Conservation (phyloP, 2,329 filamentous ascomycete genomes). For the Ophiosphaerella korrae region DNA sequence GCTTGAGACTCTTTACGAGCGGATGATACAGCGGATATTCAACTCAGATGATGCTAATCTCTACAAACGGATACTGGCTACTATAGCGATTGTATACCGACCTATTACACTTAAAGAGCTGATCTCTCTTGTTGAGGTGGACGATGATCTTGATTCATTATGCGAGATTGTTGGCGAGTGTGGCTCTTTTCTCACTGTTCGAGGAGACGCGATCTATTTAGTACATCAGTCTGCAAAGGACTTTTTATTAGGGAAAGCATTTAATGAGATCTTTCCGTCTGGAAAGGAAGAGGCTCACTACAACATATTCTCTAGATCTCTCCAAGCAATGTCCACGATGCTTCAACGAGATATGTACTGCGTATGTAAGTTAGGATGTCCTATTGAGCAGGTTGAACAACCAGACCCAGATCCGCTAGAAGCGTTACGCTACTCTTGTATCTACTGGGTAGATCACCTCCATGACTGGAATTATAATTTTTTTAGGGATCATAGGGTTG, state of each 20-base stretch:
- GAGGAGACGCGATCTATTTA: slow-evolving; percentile 16
- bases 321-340: slow-evolving; percentile 20
- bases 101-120: slow-evolving; percentile 4
- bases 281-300: background rate
- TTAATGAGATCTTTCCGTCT: background rate
- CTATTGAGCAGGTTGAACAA: slow-evolving; percentile 19
- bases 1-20: slow-evolving; percentile 46
- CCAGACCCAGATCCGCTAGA: slow-evolving; percentile 32
- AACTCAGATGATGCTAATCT: slow-evolving; percentile 12
- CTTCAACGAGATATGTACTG: slow-evolving; percentile 29
- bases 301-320: background rate
- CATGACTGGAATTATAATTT: slow-evolving; percentile 13
- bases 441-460: slow-evolving; percentile 45
- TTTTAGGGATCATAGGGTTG: background rate
- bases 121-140: slow-evolving; percentile 6
- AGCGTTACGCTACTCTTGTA: slow-evolving; percentile 28
- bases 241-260: slow-evolving; percentile 40
- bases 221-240: slow-evolving; percentile 51
- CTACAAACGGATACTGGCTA: slow-evolving; percentile 45
- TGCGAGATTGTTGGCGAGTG: slow-evolving; percentile 24
- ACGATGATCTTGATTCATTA: background rate
- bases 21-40: slow-evolving; percentile 47
- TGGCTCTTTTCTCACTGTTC: slow-evolving; percentile 49
- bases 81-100: slow-evolving; percentile 21
- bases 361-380: slow-evolving; percentile 16